Base-by-base conservation (phyloP, 495 filamentous ascomycete species). In the Talaromyces nanjingensis region DNA sequence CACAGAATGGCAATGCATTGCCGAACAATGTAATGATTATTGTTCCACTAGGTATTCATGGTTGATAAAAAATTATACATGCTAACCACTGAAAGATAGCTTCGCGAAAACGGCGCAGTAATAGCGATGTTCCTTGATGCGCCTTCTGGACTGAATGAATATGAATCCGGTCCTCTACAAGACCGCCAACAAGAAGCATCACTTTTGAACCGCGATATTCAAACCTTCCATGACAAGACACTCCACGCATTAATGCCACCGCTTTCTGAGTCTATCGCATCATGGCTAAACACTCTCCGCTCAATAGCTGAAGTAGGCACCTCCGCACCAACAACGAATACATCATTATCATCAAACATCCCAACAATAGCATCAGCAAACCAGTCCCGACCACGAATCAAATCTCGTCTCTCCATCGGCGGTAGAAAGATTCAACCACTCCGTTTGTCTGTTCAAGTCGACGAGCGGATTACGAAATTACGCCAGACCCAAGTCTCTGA, bases 61-160 rank as follows among this genome's bases (percentile, higher is more conserved):
- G 22, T 52, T 47, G 18, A 14, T 22, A 39, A n/a, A 22, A 60
- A 52, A 58, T 60, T 31, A 11, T n/a, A n/a, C n/a, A n/a, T 37
- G 56, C 56, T 59, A 6, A 59, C 18, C 34, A 59, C 24, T 37
- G 29, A 37, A 25, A 34, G 31, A 31, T 14, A 79, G 76, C 72
- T 65, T 56, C 74, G 73, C n/a, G 74, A 80, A 57, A 69, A 69
- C 29, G 64, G 74, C 18, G 72, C 74, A 25, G 69, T 79, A 9
- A 72, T 75, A 63, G 65, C 72, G 1, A 64, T 79, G 6, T 79
- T 77, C 54, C 73, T 81, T 8, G 75, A 79, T 16, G 72, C 75
- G 6, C 67, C 72, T 5, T 55, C 68, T 31, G 57, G 58, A 37
- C 63, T 68, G 14, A 67, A 75, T 58, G 74, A 71, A 12, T 58